phyloP scores from a whole-genome alignment of 805 yeast species.

The Cyberlindnera mycetangii region DNA sequence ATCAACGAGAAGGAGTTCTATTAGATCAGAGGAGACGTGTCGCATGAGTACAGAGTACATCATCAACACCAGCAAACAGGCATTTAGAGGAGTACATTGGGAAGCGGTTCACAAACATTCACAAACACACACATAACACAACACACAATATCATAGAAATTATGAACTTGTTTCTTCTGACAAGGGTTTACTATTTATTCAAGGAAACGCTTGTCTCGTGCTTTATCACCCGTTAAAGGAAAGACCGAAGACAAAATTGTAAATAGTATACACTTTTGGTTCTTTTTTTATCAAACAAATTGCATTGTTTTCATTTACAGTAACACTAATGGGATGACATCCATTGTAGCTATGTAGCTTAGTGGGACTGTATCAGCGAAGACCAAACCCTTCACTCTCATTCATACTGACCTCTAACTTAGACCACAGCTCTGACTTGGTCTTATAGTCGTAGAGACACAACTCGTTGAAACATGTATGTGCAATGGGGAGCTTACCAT shows the following conservation, averaged over 20 bases:
- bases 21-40: background rate
- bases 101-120: conserved; percentile 7
- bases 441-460: conserved; percentile 64
- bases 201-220: background rate
- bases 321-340: background rate
- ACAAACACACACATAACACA: conserved; percentile 6
- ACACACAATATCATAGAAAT: conserved; percentile 9
- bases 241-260: conserved; percentile 19
- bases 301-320: conserved; percentile 17
- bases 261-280: conserved; percentile 22
- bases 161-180: conserved; percentile 11
- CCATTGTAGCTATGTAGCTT: background rate
- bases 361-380: conserved; percentile 25
- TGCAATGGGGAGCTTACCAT: conserved; percentile 67
- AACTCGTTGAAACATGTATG: conserved; percentile 96
- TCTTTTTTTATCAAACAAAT: conserved; percentile 17
- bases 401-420: conserved; percentile 69
- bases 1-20: background rate
- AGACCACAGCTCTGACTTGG: conserved; percentile 47
- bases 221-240: conserved; percentile 4
- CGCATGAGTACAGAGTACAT: background rate
- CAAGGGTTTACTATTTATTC: conserved; percentile 15
- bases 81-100: background rate
- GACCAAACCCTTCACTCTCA: conserved; percentile 86
- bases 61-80: background rate